A percentile compares a stretch with the other conserved stretches of the same genome.
Evolutionary conservation across 2,329 filamentous ascomycete species (phyloP).

Genomic region (Xylariomycetidae sp.): DNA sequence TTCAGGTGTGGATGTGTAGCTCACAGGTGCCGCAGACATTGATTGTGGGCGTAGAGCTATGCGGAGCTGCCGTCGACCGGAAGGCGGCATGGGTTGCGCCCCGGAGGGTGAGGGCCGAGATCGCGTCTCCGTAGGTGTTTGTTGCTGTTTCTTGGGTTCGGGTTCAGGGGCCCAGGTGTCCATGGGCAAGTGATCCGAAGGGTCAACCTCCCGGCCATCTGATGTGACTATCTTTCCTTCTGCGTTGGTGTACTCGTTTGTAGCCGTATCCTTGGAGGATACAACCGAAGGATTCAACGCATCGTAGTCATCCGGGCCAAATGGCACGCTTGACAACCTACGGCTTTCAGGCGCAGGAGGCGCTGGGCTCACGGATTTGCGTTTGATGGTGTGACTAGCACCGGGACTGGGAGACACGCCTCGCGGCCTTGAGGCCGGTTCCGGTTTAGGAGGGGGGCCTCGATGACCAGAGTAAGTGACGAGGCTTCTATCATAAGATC

Average conservation of each 20-base stretch:
- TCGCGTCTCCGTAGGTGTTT: conserved; percentile 20
- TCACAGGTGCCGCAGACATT: conserved; percentile 31
- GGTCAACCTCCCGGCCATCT: conserved; percentile 73
- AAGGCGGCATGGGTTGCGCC: conserved; percentile 47
- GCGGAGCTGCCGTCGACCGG: conserved; percentile 48
- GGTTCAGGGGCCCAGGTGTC: conserved; percentile 76
- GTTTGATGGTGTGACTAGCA: conserved; percentile 50
- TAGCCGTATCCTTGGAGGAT: conserved; percentile 28
- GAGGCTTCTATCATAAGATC: conserved; percentile 30
- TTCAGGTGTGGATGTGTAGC: conserved; percentile 24
- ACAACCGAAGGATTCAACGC: conserved; percentile 59
- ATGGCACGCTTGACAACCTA: conserved; percentile 59
- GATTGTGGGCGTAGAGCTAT: conserved; percentile 47
- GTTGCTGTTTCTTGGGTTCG: conserved; percentile 55
- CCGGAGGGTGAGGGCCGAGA: conserved; percentile 46
- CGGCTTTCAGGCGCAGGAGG: conserved; percentile 47
- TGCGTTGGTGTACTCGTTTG: conserved; percentile 43
- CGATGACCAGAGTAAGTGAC: conserved; percentile 22
- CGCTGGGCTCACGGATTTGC: conserved; percentile 72
- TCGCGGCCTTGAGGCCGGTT: conserved; percentile 16
- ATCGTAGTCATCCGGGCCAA: conserved; percentile 72
- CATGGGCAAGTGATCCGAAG: conserved; percentile 74
- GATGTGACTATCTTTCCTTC: conserved; percentile 70
- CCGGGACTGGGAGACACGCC: conserved; percentile 38
- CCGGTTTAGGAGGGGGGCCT: conserved; percentile 13